Evolutionary conservation across 1,284 basidiomycete species (phyloP), one percentile per base, ranked within the genome.

Genomic region (Cutaneotrichosporon sp.): DNA sequence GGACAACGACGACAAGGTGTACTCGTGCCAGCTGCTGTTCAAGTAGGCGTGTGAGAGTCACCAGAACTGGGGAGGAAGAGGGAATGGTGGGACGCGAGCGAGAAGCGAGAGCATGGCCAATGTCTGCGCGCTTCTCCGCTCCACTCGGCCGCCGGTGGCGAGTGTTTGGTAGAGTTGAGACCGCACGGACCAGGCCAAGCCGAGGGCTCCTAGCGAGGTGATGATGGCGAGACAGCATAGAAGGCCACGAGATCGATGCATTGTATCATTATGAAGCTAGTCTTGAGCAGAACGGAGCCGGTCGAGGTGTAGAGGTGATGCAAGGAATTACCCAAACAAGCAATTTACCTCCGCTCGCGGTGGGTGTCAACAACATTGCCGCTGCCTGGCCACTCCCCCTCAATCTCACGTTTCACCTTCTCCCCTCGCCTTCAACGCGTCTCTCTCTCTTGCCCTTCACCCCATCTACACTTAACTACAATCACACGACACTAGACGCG

Each of bases 1-100:
- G 94, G 94, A 97, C 78, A 87, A 89, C 22, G 94, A 97, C 76
- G 94, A 93, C 52, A 95, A 95, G 81, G 92, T 95, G 79, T 95
- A 93, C 79, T 91, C 88, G 78, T 93, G 93, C 83, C 92, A 94
- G 80, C 92, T 95, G 81, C 89, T 94, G 88, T 95, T 92, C 84
- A 78, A 78, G 68, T 78, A 69, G 59, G 25, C 34, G 51, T 14
- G 16, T n/a, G 38, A 7, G 18, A 42, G n/a, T n/a, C n/a, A n/a
- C n/a, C n/a, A n/a, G n/a, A n/a, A n/a, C n/a, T n/a, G 38, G 18
- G 38, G 5, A 29, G 25, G 25, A 14, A n/a, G n/a, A n/a, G n/a
- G n/a, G n/a, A n/a, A n/a, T n/a, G n/a, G n/a, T n/a, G n/a, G n/a
- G n/a, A n/a, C n/a, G n/a, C n/a, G n/a, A n/a, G 5, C 29, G 29